These are phyloP conservation scores for Plasmodium fragile DNA, from an alignment of 169 alveolate species.

Conservation along the genomic window DNA sequence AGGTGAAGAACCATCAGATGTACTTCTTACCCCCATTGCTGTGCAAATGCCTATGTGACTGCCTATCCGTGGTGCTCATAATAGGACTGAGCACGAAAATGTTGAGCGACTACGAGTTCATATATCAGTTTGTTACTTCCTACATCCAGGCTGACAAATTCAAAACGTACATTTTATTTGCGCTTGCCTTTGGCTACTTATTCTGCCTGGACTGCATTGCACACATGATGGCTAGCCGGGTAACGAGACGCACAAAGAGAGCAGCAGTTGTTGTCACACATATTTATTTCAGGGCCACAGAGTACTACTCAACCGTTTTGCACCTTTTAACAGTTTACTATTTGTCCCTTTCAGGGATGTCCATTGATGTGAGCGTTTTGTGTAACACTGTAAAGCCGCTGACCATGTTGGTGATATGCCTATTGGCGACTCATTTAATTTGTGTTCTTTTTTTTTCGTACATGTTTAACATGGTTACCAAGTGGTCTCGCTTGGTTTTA, in stretches of 20 bases:
- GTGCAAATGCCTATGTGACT: slow-evolving; percentile 21
- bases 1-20: neutral
- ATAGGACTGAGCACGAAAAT: slow-evolving; percentile 14
- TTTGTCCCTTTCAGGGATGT: slow-evolving; percentile 46
- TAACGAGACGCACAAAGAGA: neutral
- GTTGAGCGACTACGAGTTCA: neutral
- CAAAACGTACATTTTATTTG: slow-evolving; percentile 18
- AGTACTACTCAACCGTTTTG: slow-evolving; percentile 52
- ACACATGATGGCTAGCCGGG: neutral
- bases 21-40: neutral
- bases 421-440: slow-evolving; percentile 14
- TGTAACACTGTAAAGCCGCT: slow-evolving; percentile 8
- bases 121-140: neutral
- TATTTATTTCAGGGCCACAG: slow-evolving; percentile 33
- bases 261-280: neutral
- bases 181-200: slow-evolving; percentile 21
- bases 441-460: slow-evolving; percentile 21
- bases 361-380: slow-evolving; percentile 22
- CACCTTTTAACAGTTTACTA: slow-evolving; percentile 36
- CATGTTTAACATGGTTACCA: slow-evolving; percentile 10
- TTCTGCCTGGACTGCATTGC: slow-evolving; percentile 1
- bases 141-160: slow-evolving; percentile 12
- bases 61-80: slow-evolving; percentile 24
- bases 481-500: neutral
- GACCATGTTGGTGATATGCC: slow-evolving; percentile 7